Base-by-base conservation (phyloP, 1,284 basidiomycete genomes). In the Rhodotorula sp. region DNA sequence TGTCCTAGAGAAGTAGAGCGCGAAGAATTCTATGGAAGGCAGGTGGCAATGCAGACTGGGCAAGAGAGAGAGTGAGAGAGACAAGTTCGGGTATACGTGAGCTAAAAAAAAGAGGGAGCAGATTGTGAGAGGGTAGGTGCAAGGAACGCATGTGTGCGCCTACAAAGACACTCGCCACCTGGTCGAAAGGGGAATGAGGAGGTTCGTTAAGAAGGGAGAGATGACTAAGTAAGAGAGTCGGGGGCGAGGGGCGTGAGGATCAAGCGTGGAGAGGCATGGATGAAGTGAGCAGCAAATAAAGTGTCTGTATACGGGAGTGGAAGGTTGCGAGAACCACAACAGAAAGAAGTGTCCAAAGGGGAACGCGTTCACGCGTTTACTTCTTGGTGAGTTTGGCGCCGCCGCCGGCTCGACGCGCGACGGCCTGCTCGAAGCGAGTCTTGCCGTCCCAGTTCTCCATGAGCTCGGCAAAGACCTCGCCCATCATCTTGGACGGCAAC, bases 1-100 rank as follows among this genome's bases (percentile, higher is more conserved):
- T 46, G 79, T 74, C 10, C 76, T 78, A 64, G 81, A 83, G 48
- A 79, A 79, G 73, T 80, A 78, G 30, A 7, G 8, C 0, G 5
- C 1, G 54, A 44, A 37, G 37, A 42, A 12, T 42, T 26, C 15
- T 18, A 30, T 44, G 6, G 18, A 15, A 24, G 51, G 12, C 24
- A 45, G 64, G 30, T 54, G 42, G 18, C 44, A 48, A 46, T 29
- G 58, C 24, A 58, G 20, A 30, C 29, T 20, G 26, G 26, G 30
- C 26, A 30, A 54, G 26, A 22, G 29, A 44, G 20, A 37, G 18
- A 56, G 42, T 26, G 42, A 44, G 42, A 20, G 44, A 29, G 58
- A n/a, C 33, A 56, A 18, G 20, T 12, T 30, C 22, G 46, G 59
- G 59, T 49, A 60, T 60, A 48, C 59, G 58, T 42, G 44, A 10